Evolutionary conservation across 75 land plant species (phyloP), one percentile per base, ranked within the genome.

Genomic region (Pinus albicaulis): DNA sequence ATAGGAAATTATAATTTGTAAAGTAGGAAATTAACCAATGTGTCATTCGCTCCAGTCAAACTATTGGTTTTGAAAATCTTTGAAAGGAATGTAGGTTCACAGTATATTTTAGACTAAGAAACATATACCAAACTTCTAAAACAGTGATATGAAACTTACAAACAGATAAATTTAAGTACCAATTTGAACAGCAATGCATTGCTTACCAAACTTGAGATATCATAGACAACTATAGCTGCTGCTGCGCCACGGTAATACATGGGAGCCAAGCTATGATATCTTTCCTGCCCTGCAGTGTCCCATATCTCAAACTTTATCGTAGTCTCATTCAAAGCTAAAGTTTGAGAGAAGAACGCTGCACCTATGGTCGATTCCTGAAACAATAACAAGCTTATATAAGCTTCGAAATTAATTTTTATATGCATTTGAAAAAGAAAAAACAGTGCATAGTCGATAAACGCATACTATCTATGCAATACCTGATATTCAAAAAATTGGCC

Each of bases 281-380:
- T 83, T 79, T 96, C 99, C 77, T 96, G 99, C 14, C 99, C 99
- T 22, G 99, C 99, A 28, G 99, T 96, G 78, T 96, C 99, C 99
- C 98, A 96, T 13, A 96, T 96, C 77, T 96, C 99, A 82, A 95
- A 96, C 63, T 95, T 96, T 7, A 96, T 90, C 56, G 92, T 94
- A 7, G 90, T 84, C 68, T 96, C 98, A 82, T 94, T 85, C 7
- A 92, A 82, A 65, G 99, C 90, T 20, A 96, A 65, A 34, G 98
- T 96, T 73, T 96, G 99, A 4, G 99, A 87, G 83, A 96, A 92
- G 82, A 96, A 96, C 1, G 99, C 98, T 14, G 99, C 99, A 22
- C 99, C 99, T 57, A 96, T 97, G 3, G 99, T 96, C 25, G 98
- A 91, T 79, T 91, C 99, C 99, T 96, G 79, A 59, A 48, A 58